Evolutionary conservation across 768 basidiomycete genomes (phyloP), one percentile per base, ranked within the genome.

Genomic region (Candolleomyces efflorescens): DNA sequence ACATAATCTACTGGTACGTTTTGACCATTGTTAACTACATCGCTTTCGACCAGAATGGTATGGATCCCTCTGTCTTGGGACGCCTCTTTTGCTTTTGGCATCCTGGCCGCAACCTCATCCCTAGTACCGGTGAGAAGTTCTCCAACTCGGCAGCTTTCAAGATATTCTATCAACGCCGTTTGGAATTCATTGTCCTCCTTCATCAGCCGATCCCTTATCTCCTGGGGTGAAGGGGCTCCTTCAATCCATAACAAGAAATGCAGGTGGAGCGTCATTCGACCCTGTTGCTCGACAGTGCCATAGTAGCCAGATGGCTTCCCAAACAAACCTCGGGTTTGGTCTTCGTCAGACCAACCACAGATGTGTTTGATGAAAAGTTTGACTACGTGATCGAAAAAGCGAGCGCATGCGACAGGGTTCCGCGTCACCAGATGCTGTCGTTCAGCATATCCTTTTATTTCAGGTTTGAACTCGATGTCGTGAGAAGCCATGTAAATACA

Each of bases 401-500:
- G 11, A 5, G 53, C 53, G 26, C 53, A 13, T 11, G 53, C 53
- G 3, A 54, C 53, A 3, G 53, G 53, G 18, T 54, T 54, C 3
- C 20, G n/a, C 0, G 44, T 23, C 22, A 54, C 39, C 10, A 46
- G 23, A 17, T 9, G 20, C 12, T n/a, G 5, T 3, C 44, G 39
- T 18, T 54, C 43, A 10, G 15, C 24, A 26, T 43, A 54, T 9
- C 26, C 10, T 46, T 62, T 65, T 5, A 65, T 20, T n/a, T 61
- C 46, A 5, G 63, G 68, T 7, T 52, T 24, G 39, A 69, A 73
- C 9, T 69, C 52, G 4, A 53, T 60, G 9, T 61, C 66, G 6
- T 32, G 32, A 32, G 7, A 7, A 7, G 71, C 68, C 67, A 60
- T 73, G 54, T 75, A 75, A 5, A 76, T n/a, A 13, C 66, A 68